Conservation (phyloP, 139 green algal genomes). For the Volvox reticuliferus region DNA sequence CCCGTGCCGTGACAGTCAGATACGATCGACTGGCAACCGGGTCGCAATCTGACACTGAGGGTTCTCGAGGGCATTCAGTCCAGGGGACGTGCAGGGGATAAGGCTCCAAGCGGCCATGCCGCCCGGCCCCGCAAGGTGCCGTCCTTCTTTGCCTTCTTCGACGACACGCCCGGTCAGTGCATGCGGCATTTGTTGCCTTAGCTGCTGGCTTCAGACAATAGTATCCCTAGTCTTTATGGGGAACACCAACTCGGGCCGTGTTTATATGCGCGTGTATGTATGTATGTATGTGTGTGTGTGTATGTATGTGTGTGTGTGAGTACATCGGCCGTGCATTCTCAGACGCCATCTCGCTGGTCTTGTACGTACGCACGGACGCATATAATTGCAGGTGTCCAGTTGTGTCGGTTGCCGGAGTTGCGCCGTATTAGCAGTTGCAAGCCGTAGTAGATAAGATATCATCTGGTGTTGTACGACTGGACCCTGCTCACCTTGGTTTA, state of each 20-base stretch:
- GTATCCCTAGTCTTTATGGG: too few relatives aligned
- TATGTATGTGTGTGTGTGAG: background rate
- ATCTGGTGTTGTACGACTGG: too few relatives aligned
- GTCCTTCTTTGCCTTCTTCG: slow-evolving; percentile 32
- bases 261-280: background rate
- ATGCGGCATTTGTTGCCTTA: background rate
- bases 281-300: background rate
- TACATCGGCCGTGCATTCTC: background rate
- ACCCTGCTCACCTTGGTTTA: too few relatives aligned
- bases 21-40: slow-evolving; percentile 28
- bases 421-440: too few relatives aligned
- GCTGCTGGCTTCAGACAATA: too few relatives aligned
- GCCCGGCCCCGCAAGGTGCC: background rate
- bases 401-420: too few relatives aligned
- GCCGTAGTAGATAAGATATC: too few relatives aligned
- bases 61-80: background rate
- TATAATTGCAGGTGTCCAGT: too few relatives aligned
- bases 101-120: background rate
- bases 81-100: background rate
- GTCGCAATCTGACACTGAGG: slow-evolving; percentile 7
- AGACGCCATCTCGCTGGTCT: too few relatives aligned
- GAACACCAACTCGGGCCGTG: too few relatives aligned
- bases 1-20: background rate
- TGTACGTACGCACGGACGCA: too few relatives aligned
- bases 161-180: background rate